Percentiles rank a stretch among this genome's conserved stretches.
phyloP scores from a whole-genome alignment of 2,329 filamentous ascomycete genomes.

The Fusarium acutatum region DNA sequence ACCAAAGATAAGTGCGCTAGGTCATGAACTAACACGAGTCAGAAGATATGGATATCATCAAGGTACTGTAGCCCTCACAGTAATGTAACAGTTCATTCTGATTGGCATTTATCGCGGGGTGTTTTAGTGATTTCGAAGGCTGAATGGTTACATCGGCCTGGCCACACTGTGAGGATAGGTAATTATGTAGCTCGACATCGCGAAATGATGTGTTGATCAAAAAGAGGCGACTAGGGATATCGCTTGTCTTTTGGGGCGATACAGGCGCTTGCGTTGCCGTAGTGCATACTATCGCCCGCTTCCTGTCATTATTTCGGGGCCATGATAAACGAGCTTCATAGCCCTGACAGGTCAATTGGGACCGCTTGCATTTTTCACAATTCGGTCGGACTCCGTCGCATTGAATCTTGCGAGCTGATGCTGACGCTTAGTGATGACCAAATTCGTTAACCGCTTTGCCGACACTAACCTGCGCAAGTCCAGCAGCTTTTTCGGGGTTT shows the following conservation, averaged over 20 bases:
- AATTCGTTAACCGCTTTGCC: no score
- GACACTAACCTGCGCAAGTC: conserved; percentile 30
- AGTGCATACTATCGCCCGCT: conserved; percentile 2
- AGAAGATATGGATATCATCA: neutral
- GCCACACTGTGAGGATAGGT: neutral
- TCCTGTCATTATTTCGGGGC: conserved; percentile 22
- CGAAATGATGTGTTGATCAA: conserved; percentile 28
- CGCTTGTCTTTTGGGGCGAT: neutral
- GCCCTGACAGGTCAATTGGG: conserved; percentile 11
- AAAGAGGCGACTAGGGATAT: neutral
- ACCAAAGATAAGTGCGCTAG: conserved; percentile 18
- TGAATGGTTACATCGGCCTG: rapidly evolving
- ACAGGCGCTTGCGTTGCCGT: neutral
- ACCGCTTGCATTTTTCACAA: conserved; percentile 15
- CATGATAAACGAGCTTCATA: conserved; percentile 31
- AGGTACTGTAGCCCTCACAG: neutral
- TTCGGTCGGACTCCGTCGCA: conserved; percentile 24
- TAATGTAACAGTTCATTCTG: conserved; percentile 19
- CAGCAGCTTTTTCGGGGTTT: conserved; percentile 28
- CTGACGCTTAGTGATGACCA: neutral
- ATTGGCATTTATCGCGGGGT: neutral
- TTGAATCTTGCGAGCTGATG: conserved; percentile 30
- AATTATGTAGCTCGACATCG: conserved; percentile 4
- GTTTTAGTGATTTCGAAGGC: neutral
- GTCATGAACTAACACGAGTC: conserved; percentile 2